Base-by-base conservation (phyloP, 306 rosid genomes). In the Cicer judaicum region DNA sequence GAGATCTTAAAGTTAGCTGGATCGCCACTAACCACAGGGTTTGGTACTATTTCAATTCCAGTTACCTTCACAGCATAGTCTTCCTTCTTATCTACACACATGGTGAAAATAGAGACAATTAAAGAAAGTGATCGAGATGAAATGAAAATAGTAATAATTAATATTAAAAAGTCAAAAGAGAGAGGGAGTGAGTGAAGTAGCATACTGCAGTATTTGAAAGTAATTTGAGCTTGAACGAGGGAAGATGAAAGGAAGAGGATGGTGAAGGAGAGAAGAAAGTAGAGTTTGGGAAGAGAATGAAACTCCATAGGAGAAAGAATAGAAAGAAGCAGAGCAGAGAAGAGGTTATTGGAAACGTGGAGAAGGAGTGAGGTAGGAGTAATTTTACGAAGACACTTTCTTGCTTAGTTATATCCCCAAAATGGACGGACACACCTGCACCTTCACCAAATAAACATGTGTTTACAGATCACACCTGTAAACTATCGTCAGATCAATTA, bases 1-100 rank as follows among this genome's bases (percentile, higher is more conserved):
- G 86, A 85, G 77, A 93, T 87, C 70, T 81, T 88, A 70, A 93
- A 93, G 78, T 83, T 87, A 10, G 92, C 96, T 7, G 91, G 89
- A 15, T 84, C 5, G 49, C 97, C 97, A 59, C 90, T 80, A 49
- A 66, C 82, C 52, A 91, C 97, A 15, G 94, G 97, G 62, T 86
- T 8, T 16, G 96, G 96, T 50, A 67, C 83, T 21, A 91, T 88
- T 70, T 80, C 48, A 48, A 91, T 83, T 76, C 77, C 91, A 60
- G 80, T 24, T 38, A 93, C 94, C 89, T 91, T 87, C 78, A 91
- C 94, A 44, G 85, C 72, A 76, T 93, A 93, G 59, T 87, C 5
- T 64, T 52, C 81, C 74, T 82, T 82, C 86, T 74, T 82, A 77
- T 85, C 98, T 91, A 79, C 79, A 82, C 18, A 62, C 7, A 71